These are phyloP conservation scores for Clarkia xantiana DNA, from an alignment of 345 rosid species.

Conservation along the genomic window DNA sequence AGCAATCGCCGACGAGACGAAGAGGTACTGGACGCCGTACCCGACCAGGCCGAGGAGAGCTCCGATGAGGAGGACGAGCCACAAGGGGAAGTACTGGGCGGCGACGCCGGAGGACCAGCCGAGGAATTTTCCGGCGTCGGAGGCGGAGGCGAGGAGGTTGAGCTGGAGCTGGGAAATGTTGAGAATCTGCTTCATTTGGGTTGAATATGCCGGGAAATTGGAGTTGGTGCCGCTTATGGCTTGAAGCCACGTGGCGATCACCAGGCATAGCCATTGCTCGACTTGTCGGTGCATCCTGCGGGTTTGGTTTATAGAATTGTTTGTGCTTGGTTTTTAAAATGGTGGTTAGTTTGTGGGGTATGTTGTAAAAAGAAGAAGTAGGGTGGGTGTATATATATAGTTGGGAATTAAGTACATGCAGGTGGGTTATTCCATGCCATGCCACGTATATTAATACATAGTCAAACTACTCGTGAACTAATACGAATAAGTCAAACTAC, in stretches of 20 bases:
- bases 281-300: constrained; percentile 47
- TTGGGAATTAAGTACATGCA: too few relatives aligned
- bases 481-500: too few relatives aligned
- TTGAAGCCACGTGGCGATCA: constrained; percentile 67
- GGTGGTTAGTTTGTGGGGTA: too few relatives aligned
- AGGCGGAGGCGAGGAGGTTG: constrained; percentile 81
- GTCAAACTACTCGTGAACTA: too few relatives aligned
- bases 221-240: constrained; percentile 65
- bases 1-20: constrained; percentile 25
- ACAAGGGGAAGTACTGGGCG: constrained; percentile 51
- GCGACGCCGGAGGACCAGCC: constrained; percentile 83
- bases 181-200: constrained; percentile 61
- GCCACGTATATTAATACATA: too few relatives aligned
- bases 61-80: constrained; percentile 63
- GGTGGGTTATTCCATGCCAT: too few relatives aligned
- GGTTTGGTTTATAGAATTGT: too few relatives aligned
- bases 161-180: constrained; percentile 70
- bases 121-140: constrained; percentile 81
- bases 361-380: too few relatives aligned
- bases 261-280: constrained; percentile 58
- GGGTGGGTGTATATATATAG: too few relatives aligned
- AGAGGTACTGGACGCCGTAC: constrained; percentile 71
- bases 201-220: constrained; percentile 81
- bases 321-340: too few relatives aligned
- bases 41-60: constrained; percentile 54